These are phyloP conservation scores for Phytophthora foliorum DNA, from an alignment of 352 stramenopile genomes.

Conservation along the genomic window DNA sequence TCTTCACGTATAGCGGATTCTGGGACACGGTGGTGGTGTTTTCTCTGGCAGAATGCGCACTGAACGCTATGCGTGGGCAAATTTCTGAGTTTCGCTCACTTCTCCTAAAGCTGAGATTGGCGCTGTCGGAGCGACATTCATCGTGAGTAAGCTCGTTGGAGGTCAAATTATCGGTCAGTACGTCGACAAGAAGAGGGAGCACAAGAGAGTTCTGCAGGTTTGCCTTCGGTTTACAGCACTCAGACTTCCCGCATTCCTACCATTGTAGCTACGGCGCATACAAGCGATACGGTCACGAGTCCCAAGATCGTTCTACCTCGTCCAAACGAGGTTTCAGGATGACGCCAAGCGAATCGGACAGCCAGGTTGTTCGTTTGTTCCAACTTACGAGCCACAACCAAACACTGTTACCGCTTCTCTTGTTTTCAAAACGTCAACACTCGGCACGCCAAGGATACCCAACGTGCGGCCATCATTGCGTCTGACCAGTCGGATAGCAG, in stretches of 20 bases:
- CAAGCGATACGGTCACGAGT: constrained; percentile 60
- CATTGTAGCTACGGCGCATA: constrained; percentile 57
- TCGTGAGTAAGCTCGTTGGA: constrained; percentile 73
- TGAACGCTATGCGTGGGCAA: constrained; percentile 85
- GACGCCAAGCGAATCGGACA: too few species aligned
- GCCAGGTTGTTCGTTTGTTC: not conserved
- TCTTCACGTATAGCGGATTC: constrained; percentile 73
- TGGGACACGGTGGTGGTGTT: constrained; percentile 71
- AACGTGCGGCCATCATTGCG: not conserved
- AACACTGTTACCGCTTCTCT: too few species aligned
- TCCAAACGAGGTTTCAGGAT: too few species aligned
- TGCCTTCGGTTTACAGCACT: constrained; percentile 62
- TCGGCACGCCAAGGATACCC: not conserved
- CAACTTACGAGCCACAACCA: too few species aligned
- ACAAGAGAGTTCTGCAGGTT: constrained; percentile 64
- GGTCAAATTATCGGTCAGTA: constrained; percentile 79
- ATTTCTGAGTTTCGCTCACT: constrained; percentile 67
- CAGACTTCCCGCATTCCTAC: constrained; percentile 47
- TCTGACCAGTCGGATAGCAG: not conserved
- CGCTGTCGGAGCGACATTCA: constrained; percentile 73
- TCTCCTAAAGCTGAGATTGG: constrained; percentile 73
- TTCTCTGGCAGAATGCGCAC: constrained; percentile 72
- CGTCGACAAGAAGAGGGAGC: constrained; percentile 66
- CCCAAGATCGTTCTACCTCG: not conserved
- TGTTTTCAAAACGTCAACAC: not conserved